Evolutionary conservation across 257 asterid species (phyloP), one percentile per base, ranked within the genome.

Genomic region (Jasminum sambac): DNA sequence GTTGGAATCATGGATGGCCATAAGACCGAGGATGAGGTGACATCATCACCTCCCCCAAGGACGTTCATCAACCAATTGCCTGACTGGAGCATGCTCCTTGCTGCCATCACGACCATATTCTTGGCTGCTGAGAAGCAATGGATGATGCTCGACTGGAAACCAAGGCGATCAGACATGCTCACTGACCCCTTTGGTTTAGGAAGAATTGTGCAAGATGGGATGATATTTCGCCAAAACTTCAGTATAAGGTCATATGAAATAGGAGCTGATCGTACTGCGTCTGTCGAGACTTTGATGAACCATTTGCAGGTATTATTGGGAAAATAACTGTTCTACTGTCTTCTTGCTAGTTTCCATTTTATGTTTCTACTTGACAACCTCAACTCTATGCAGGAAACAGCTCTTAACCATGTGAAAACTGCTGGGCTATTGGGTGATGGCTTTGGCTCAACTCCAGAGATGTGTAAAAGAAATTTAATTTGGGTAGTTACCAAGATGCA

Each of bases 121-220:
- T 81, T 95, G 84, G 99, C 99, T 9, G 98, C 99, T 11, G 99
- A 95, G 83, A 95, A 91, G 84, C 96, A 89, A 79, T 95, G 99
- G 99, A 95, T 88, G 96, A 91, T 89, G 98, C 95, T 95, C 85
- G 99, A 95, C 79, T 91, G 96, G 98, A 95, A 95, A 73, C 96
- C 98, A 5, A 95, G 91, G 82, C 84, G 98, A 64, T 73, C 96
- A 34, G 96, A 95, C 72, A 79, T 81, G 87, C 86, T 89, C 73
- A 77, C 66, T 74, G 99, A 91, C 72, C 95, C 96, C 40, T 95
- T 91, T 70, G 93, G 97, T 61, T 76, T 89, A 34, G 99, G 99
- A 59, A 82, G 86, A 78, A 89, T 94, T 73, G 90, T 94, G 77
- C 89, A 86, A 70, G 96, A 94, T 84, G 98, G 99, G 41, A 64